Evolutionary conservation across 176 grass and related monocot genomes (phyloP), one percentile per base, ranked within the genome.

Genomic region (Raddia guianensis): DNA sequence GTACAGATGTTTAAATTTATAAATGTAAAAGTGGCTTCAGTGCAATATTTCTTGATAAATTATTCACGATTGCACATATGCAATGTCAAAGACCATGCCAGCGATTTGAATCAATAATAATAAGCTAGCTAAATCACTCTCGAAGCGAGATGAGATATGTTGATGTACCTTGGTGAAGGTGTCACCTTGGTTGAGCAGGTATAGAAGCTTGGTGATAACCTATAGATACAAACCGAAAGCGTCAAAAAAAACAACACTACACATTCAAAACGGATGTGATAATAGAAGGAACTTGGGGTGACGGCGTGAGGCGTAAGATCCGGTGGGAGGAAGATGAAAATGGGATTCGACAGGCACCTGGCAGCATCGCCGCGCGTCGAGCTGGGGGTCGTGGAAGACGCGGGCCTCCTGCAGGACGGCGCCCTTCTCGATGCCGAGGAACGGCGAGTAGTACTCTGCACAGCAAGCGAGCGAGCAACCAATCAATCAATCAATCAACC

Each of bases 131-230:
- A 48, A 70, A 76, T 5, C 65, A 54, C 10, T 54, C 13, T 75
- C 49, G 7, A 21, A 12, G 20, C 15, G 15, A 72, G 49, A 72
- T 35, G 43, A 81, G 33, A 12, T n/a, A 34, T 54, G 7, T 7
- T 20, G 68, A 1, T 73, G 82, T 82, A 99, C 97, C 93, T 91
- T 92, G 64, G 93, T 99, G 60, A 99, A 99, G 52, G 90, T 96
- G 57, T 99, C 97, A 12, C 97, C 97, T 90, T 99, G 97, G 81
- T 96, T 99, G 80, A 99, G 97, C 73, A 99, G 82, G 81, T 99
- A 99, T 33, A 99, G 87, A 53, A 99, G 93, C 82, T 99, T 99
- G 66, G 97, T 99, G 84, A 99, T 99, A 12, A 99, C 97, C 97
- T 98, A 65, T 15, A 88, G 74, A 12, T 10, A 58, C 44, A 40